phyloP scores from a whole-genome alignment of 2,329 filamentous ascomycete genomes.

The Epichloe typhina region DNA sequence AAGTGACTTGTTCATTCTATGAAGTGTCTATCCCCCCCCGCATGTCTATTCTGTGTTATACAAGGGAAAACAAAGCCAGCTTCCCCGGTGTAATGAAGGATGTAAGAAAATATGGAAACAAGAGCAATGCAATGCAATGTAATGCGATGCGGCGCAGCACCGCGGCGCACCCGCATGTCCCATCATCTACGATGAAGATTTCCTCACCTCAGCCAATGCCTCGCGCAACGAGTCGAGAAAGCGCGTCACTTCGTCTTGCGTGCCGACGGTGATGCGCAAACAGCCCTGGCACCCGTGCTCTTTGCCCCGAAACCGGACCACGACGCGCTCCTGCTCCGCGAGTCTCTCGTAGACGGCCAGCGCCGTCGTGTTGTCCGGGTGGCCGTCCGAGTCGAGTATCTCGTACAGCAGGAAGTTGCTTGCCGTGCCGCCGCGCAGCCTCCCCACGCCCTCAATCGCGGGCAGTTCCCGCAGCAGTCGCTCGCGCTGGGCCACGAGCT shows the following conservation, averaged over 20 bases:
- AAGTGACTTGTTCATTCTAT: too few relatives aligned
- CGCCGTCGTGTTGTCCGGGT: conserved; percentile 68
- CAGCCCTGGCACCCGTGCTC: conserved; percentile 84
- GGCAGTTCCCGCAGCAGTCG: conserved; percentile 62
- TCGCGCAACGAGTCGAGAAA: conserved; percentile 57
- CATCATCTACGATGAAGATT: neutral
- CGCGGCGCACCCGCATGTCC: neutral
- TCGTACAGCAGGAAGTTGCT: conserved; percentile 89
- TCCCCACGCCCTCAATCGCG: conserved; percentile 62
- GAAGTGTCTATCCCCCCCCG: too few relatives aligned
- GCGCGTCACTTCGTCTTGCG: conserved; percentile 68
- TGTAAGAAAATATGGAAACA: too few relatives aligned
- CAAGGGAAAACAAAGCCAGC: too few relatives aligned
- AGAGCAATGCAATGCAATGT: too few relatives aligned
- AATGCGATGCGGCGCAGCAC: too few relatives aligned
- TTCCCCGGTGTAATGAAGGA: too few relatives aligned
- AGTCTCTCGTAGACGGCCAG: conserved; percentile 70
- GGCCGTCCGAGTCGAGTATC: conserved; percentile 59
- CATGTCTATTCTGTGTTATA: too few relatives aligned
- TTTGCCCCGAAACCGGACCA: conserved; percentile 91
- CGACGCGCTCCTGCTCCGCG: conserved; percentile 76
- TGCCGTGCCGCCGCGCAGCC: conserved; percentile 63
- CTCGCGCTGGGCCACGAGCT: conserved; percentile 65
- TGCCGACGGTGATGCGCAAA: conserved; percentile 83
- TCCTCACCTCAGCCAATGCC: conserved; percentile 31